Evolutionary conservation across 331 rosid species (phyloP).

Genomic region (Malus hybrid): DNA sequence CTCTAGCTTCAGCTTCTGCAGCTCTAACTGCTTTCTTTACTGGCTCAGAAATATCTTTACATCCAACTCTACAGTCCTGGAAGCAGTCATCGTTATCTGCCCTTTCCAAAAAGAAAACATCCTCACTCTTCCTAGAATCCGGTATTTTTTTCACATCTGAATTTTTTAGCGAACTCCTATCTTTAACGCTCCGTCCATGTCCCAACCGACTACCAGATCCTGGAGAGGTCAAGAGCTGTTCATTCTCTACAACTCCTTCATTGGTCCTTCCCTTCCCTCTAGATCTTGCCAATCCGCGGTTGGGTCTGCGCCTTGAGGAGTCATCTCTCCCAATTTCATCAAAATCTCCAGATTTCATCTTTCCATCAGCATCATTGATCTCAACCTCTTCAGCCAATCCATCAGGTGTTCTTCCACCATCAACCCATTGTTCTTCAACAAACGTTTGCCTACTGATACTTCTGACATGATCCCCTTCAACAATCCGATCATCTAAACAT

Average conservation of each 20-base stretch:
- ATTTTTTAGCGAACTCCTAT: conserved; percentile 44
- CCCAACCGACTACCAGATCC: conserved; percentile 64
- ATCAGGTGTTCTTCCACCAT: conserved; percentile 49
- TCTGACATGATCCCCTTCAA: conserved; percentile 58
- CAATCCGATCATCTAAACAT: conserved; percentile 50
- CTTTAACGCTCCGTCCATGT: conserved; percentile 56
- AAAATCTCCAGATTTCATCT: conserved; percentile 49
- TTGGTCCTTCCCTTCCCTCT: conserved; percentile 69
- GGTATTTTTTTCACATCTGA: conserved; percentile 45
- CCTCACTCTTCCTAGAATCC: conserved; percentile 53
- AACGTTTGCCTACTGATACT: conserved; percentile 34
- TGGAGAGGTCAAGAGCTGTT: conserved; percentile 55
- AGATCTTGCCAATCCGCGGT: conserved; percentile 63
- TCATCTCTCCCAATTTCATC: conserved; percentile 81
- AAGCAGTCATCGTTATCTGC: conserved; percentile 80
- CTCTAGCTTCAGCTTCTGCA: conserved; percentile 92
- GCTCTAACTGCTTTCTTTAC: conserved; percentile 84
- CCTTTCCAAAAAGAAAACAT: conserved; percentile 49
- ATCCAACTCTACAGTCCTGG: conserved; percentile 73
- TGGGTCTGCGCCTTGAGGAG: conserved; percentile 62
- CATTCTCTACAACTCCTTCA: conserved; percentile 70
- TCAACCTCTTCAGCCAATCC: conserved; percentile 42
- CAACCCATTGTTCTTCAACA: conserved; percentile 51
- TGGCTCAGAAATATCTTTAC: conserved; percentile 59
- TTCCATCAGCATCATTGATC: conserved; percentile 47